Evolutionary conservation across 805 yeast species (phyloP), one percentile per base, ranked within the genome.

Genomic region (Saturnispora dispora): DNA sequence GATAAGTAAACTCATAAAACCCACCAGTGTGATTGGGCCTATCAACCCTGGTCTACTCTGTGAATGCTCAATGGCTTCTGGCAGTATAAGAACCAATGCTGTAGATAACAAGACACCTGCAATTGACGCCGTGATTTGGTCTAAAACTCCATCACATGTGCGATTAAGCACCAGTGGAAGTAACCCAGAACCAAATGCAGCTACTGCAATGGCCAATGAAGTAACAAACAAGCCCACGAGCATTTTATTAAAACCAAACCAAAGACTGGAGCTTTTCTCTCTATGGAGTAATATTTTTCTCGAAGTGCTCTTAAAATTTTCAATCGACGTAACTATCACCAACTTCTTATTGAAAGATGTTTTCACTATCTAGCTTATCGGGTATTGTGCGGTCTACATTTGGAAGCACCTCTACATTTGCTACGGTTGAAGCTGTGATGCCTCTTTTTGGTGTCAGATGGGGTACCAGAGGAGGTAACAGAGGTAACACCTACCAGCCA

Each of bases 401-500:
- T 23, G 17, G 30, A 3, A 27, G 44, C 13, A 25, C 30, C n/a
- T 15, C 43, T 20, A 8, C 40, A 3, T 30, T 15, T n/a, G 8
- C 42, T 25, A 28, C 43, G 6, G 22, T 53, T 4, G 40, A 22
- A 17, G 52, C 45, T 3, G 9, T 40, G 23, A 15, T 52, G 28
- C 51, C 51, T n/a, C 36, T 48, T 35, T 48, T 48, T 8, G 51
- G 51, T 22, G 51, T 48, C 47, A 64, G 71, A 59, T 66, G 69
- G 63, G 64, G 67, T 37, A 53, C 63, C 41, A 63, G 66, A 69
- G 96, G 74, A 83, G 90, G 85, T 83, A 88, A 65, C 37, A 81
- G 96, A 71, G 98, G 99, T 69, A 85, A 88, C 71, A 88, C 96
- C 18, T 91, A 85, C 69, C 97, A 91, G 69, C 99, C 99, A 48